phyloP scores from a whole-genome alignment of 192 early-diverging fungal genomes.

The Endogone sp. region DNA sequence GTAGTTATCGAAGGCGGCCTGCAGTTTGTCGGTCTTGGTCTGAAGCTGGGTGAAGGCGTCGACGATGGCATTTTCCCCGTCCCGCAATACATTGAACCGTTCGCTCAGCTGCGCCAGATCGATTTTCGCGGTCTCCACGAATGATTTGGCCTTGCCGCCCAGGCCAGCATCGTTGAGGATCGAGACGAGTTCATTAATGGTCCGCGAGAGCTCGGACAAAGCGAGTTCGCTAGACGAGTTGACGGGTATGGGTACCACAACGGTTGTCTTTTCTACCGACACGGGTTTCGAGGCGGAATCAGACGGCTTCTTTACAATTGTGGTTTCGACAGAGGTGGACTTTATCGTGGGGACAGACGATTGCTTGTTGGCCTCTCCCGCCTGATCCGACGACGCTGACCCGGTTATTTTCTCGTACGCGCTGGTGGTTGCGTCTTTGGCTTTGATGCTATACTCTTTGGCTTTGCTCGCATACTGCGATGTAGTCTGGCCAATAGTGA shows the following conservation, averaged over 20 bases:
- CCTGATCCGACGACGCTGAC: not conserved
- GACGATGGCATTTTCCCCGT: slow-evolving; percentile 27
- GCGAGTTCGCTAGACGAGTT: slow-evolving; percentile 5
- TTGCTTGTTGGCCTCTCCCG: not conserved
- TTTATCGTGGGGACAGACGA: not conserved
- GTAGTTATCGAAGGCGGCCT: slow-evolving; percentile 58
- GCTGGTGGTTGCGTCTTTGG: slow-evolving; percentile 30
- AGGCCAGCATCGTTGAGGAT: slow-evolving; percentile 34
- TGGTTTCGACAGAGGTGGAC: not conserved
- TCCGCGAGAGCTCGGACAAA: slow-evolving; percentile 19
- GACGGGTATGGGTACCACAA: slow-evolving; percentile 5
- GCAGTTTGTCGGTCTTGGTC: slow-evolving; percentile 42
- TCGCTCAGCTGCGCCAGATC: slow-evolving; percentile 42
- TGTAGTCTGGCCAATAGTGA: slow-evolving; percentile 25
- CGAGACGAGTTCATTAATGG: slow-evolving; percentile 28
- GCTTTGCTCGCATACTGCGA: slow-evolving; percentile 15
- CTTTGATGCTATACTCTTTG: slow-evolving; percentile 18
- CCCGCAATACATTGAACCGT: slow-evolving; percentile 45
- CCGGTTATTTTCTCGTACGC: slow-evolving; percentile 27
- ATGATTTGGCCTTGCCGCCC: slow-evolving; percentile 49
- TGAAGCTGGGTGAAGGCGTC: slow-evolving; percentile 23
- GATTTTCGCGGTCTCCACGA: slow-evolving; percentile 54
- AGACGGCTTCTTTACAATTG: too few relatives aligned
- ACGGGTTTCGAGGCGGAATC: not conserved
- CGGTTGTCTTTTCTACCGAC: not conserved